A percentile compares a stretch with the other conserved stretches of the same genome.
These are phyloP conservation scores for Comarum palustre DNA, from an alignment of 306 rosid species.

Conservation along the genomic window DNA sequence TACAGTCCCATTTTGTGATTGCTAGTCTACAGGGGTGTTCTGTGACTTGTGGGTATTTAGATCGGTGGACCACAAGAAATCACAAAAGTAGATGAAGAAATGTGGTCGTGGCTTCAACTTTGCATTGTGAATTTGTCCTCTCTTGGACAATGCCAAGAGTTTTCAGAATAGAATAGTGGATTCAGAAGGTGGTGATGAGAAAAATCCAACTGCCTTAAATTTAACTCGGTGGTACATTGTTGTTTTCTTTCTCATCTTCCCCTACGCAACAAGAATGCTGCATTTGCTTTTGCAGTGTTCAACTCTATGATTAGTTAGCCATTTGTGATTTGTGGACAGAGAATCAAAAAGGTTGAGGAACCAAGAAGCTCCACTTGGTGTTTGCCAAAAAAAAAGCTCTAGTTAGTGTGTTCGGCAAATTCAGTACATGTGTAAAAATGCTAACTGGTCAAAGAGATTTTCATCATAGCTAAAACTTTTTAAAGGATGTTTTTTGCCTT, in stretches of 20 bases:
- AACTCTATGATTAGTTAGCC: background rate
- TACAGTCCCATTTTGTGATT: background rate
- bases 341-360: background rate
- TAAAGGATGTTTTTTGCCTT: background rate
- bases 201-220: background rate
- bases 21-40: background rate
- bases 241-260: background rate
- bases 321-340: background rate
- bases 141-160: background rate
- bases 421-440: too few species aligned
- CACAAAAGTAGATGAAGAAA: background rate
- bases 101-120: background rate
- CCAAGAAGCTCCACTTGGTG: background rate
- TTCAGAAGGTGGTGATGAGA: background rate
- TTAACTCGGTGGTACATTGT: background rate
- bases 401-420: too few species aligned
- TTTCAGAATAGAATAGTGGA: background rate
- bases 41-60: slow-evolving; percentile 20
- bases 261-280: background rate
- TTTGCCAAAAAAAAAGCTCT: too few species aligned
- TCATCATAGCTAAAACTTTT: background rate
- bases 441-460: too few species aligned
- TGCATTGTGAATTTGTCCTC: background rate
- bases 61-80: slow-evolving; percentile 1
- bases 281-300: background rate